These are phyloP conservation scores for Coelastrella sp. DNA, from an alignment of 139 green algal species.

Conservation along the genomic window DNA sequence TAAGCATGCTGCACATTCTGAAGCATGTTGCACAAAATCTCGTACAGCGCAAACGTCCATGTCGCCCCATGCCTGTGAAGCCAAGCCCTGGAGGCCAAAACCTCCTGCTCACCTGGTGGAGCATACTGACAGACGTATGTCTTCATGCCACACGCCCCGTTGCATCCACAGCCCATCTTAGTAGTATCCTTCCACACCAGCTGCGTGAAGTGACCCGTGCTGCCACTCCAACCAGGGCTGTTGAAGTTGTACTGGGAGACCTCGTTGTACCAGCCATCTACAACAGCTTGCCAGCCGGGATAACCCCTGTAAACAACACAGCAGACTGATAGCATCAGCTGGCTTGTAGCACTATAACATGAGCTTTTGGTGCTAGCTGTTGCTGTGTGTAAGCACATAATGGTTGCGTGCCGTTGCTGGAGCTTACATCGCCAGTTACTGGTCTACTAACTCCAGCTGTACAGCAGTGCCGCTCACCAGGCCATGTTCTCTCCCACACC, in stretches of 20 bases:
- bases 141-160: neutral
- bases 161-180: slow-evolving; percentile 29
- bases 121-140: slow-evolving; percentile 46
- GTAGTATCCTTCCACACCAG: slow-evolving; percentile 44
- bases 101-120: neutral
- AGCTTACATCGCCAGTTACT: too few species aligned
- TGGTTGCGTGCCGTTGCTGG: too few species aligned
- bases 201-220: slow-evolving; percentile 55
- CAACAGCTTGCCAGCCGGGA: slow-evolving; percentile 4
- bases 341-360: too few species aligned
- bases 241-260: slow-evolving; percentile 19
- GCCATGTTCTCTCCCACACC: slow-evolving; percentile 51
- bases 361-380: too few species aligned
- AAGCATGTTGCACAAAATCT: too few species aligned
- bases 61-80: too few species aligned
- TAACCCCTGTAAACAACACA: slow-evolving; percentile 46
- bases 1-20: too few species aligned
- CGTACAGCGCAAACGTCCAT: too few species aligned
- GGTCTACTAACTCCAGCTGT: neutral
- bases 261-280: slow-evolving; percentile 60
- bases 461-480: neutral
- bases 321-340: neutral
- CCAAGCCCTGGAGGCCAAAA: too few species aligned
- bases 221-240: slow-evolving; percentile 1
- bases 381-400: too few species aligned